Evolutionary conservation across 148 eudicot species (phyloP), one percentile per base, ranked within the genome.

Genomic region (Vaccinium corymbosum): DNA sequence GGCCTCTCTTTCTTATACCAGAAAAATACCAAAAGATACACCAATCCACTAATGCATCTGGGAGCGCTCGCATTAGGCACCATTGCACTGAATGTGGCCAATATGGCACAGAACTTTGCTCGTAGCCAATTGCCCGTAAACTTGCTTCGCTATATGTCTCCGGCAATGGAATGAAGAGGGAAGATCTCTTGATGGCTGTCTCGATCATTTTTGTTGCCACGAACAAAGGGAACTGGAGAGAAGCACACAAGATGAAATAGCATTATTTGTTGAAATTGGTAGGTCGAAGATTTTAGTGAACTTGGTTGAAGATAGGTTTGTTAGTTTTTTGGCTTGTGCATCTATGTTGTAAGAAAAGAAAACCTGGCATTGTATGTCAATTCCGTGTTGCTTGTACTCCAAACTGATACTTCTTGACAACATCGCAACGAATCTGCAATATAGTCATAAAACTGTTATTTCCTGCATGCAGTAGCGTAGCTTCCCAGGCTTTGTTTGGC

Each of bases 291-390:
- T n/a, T n/a, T n/a, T n/a, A n/a, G n/a, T n/a, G n/a, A n/a, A n/a
- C n/a, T n/a, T n/a, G n/a, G n/a, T n/a, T n/a, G n/a, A n/a, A n/a
- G n/a, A n/a, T n/a, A n/a, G n/a, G n/a, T n/a, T 25, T 13, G 29
- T 53, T 78, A 1, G 3, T 78, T 78, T 51, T 10, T 22, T 53
- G 2, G 14, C 8, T 14, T 9, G 0, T 49, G 50, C 3, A 20
- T 48, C 51, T 17, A 9, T 74, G 52, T n/a, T 50, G 32, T 25
- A 4, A 81, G 42, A 25, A 48, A 61, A 15, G 20, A 56, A 32
- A 85, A 94, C 97, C 94, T 92, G 97, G 85, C 95, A 92, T 76
- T 94, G 95, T 70, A 92, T 92, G 88, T 91, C 95, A 64, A 94
- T 92, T 20, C 95, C 97, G 80, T 91, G 85, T 3, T 90, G 89